phyloP scores from a whole-genome alignment of 352 stramenopile genomes.

The Phytophthora parvispora region DNA sequence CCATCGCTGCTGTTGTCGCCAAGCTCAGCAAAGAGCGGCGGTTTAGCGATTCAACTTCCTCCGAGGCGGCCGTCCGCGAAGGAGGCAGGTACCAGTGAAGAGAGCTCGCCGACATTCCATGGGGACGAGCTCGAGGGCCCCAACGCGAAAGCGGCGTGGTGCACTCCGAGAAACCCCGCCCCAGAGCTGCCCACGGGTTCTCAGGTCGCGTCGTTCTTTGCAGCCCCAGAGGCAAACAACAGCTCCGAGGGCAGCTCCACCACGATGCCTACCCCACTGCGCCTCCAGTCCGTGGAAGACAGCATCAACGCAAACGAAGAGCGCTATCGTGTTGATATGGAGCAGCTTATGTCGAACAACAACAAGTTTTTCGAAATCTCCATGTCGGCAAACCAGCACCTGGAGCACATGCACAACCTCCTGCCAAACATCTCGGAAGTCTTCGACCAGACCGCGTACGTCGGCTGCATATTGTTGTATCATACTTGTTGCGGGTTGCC shows the following conservation, averaged over 20 bases:
- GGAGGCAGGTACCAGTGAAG: slow-evolving; percentile 5
- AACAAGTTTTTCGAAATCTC: slow-evolving; percentile 78
- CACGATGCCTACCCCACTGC: slow-evolving; percentile 34
- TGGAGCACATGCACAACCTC: slow-evolving; percentile 62
- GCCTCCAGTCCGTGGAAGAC: slow-evolving; percentile 58
- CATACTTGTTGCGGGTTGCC: not conserved
- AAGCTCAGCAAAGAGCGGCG: slow-evolving; percentile 21
- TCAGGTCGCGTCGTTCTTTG: slow-evolving; percentile 54
- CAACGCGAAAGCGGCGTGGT: slow-evolving; percentile 61
- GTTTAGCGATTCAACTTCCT: slow-evolving; percentile 22
- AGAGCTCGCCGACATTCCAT: slow-evolving; percentile 48
- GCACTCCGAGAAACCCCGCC: slow-evolving; percentile 55
- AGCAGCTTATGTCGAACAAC: slow-evolving; percentile 48
- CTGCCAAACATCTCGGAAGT: slow-evolving; percentile 45
- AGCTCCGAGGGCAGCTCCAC: not conserved
- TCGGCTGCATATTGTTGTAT: not conserved
- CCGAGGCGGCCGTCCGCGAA: slow-evolving; percentile 22
- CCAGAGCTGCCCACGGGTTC: slow-evolving; percentile 19
- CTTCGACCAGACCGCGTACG: slow-evolving; percentile 53
- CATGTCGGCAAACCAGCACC: slow-evolving; percentile 54
- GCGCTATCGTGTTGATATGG: slow-evolving; percentile 63
- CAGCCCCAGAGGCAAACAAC: slow-evolving; percentile 8
- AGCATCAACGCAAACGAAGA: slow-evolving; percentile 50
- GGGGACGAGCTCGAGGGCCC: slow-evolving; percentile 32
- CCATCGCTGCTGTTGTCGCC: not conserved